phyloP scores from a whole-genome alignment of 192 early-diverging fungal genomes.

The Pilaira anomala region DNA sequence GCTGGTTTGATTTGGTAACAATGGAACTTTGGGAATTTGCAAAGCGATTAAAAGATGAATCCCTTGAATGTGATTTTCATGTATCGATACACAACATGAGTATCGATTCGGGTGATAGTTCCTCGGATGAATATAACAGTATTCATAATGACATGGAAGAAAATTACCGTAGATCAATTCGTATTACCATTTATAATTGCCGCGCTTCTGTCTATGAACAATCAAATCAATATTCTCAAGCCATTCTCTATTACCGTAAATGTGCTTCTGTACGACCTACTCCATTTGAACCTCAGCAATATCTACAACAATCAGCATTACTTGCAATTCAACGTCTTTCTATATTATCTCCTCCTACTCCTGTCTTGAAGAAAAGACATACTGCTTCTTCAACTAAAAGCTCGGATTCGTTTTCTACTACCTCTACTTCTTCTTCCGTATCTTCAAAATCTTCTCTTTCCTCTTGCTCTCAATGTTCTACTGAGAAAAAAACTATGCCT shows the following conservation, averaged over 20 bases:
- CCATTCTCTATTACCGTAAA: conserved; percentile 13
- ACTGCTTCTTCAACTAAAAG: neutral
- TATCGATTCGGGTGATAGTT: neutral
- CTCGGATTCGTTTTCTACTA: conserved; percentile 8
- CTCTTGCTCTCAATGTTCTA: conserved; percentile 8
- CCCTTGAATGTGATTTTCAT: neutral
- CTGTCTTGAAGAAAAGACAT: neutral
- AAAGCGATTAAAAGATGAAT: conserved; percentile 16
- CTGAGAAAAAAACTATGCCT: conserved; percentile 13
- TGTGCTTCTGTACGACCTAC: conserved; percentile 8
- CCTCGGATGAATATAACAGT: neutral
- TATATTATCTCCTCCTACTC: neutral
- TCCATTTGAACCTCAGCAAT: conserved; percentile 3
- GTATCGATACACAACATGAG: neutral
- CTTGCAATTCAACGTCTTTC: conserved; percentile 3
- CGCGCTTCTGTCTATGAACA: conserved; percentile 11
- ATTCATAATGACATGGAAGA: neutral
- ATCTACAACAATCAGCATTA: conserved; percentile 12
- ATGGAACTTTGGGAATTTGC: conserved; percentile 17
- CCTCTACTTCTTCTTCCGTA: neutral
- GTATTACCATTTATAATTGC: conserved; percentile 14
- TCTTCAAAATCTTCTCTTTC: neutral
- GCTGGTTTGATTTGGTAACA: conserved; percentile 8
- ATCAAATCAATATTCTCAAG: neutral
- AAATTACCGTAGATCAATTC: conserved; percentile 12